Evolutionary conservation across 2,329 filamentous ascomycete species (phyloP).

Genomic region (Penicillium vulpinum): DNA sequence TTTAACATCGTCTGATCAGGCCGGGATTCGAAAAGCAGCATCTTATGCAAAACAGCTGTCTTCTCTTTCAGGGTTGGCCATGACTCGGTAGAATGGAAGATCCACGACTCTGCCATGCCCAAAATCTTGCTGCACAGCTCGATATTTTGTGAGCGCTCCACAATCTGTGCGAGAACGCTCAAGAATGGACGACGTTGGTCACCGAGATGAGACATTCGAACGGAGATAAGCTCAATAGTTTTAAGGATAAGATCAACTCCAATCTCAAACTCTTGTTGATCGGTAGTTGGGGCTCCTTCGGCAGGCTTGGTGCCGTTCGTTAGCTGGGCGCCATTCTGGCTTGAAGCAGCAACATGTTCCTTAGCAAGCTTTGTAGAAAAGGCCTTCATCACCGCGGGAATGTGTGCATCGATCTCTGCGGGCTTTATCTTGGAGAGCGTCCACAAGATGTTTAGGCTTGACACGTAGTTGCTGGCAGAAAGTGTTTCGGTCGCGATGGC

Average conservation of each 20-base stretch:
- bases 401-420: conserved; percentile 84
- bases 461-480: conserved; percentile 75
- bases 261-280: conserved; percentile 78
- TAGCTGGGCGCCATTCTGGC: conserved; percentile 44
- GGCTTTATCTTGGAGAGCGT: conserved; percentile 83
- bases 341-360: conserved; percentile 80
- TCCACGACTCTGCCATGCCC: conserved; percentile 91
- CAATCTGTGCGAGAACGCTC: conserved; percentile 88
- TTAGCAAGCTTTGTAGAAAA: conserved; percentile 88
- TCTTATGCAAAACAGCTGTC: conserved; percentile 97
- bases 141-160: conserved; percentile 89
- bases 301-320: conserved; percentile 43
- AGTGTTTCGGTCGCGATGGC: conserved; percentile 85
- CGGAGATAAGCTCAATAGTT: conserved; percentile 86
- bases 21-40: conserved; percentile 91
- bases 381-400: conserved; percentile 85
- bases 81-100: conserved; percentile 90
- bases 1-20: conserved; percentile 80
- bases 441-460: conserved; percentile 91
- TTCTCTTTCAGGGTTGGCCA: conserved; percentile 99
- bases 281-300: conserved; percentile 48
- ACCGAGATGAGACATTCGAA: conserved; percentile 87
- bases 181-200: conserved; percentile 91
- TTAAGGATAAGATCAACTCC: conserved; percentile 91
- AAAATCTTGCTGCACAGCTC: conserved; percentile 89